These are phyloP conservation scores for Fennellomyces sp. DNA, from an alignment of 371 early-diverging fungal species.

Conservation along the genomic window DNA sequence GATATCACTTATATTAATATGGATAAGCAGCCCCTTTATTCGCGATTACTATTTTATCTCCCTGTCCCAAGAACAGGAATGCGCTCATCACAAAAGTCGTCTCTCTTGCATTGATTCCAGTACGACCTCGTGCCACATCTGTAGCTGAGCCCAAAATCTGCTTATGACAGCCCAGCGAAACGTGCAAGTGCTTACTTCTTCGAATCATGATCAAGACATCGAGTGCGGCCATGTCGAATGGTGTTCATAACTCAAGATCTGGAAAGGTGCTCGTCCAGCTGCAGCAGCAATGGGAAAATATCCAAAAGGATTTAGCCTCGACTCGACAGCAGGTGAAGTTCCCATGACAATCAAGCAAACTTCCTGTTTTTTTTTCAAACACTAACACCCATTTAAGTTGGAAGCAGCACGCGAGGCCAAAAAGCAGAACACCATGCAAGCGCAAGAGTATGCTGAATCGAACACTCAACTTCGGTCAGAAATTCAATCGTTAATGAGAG, in stretches of 20 bases:
- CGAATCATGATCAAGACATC: constrained; percentile 11
- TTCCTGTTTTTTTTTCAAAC: not conserved
- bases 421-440: constrained; percentile 26
- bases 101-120: no score
- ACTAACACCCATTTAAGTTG: constrained; percentile 20
- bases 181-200: no score
- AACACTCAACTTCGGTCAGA: constrained; percentile 39
- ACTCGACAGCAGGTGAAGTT: constrained; percentile 16
- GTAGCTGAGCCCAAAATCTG: no score
- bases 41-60: no score
- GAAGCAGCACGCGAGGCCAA: constrained; percentile 27
- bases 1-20: no score
- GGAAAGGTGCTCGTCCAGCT: constrained; percentile 25
- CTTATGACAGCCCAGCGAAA: no score
- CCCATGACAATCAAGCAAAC: not conserved
- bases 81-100: no score
- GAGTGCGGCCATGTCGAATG: constrained; percentile 8
- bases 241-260: constrained; percentile 15
- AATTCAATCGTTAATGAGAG: constrained; percentile 44
- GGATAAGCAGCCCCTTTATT: no score
- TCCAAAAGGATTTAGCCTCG: constrained; percentile 18
- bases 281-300: constrained; percentile 13
- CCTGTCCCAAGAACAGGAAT: no score
- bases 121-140: no score
- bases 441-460: constrained; percentile 34